Conservation (phyloP, 2,329 filamentous ascomycete species). For the Cladosporium sp. region DNA sequence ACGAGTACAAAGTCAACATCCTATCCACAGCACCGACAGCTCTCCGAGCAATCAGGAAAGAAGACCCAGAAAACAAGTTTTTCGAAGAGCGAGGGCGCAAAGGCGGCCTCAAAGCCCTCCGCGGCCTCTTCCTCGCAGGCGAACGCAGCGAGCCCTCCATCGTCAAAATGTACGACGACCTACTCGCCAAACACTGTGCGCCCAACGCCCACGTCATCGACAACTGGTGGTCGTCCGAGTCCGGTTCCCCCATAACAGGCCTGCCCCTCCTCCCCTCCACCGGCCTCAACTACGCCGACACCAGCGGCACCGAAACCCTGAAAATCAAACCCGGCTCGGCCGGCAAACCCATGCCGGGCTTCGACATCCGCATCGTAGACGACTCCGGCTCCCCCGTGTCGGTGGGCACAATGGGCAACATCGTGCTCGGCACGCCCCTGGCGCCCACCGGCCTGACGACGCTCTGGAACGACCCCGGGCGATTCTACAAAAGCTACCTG, state of each 20-base stretch:
- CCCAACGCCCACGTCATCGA: conserved; percentile 61
- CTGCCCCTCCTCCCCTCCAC: conserved; percentile 61
- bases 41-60: conserved; percentile 78
- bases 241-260: conserved; percentile 64
- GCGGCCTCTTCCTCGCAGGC: conserved; percentile 78
- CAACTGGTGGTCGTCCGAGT: conserved; percentile 73
- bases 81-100: conserved; percentile 61
- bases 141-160: conserved; percentile 87
- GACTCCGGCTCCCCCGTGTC: conserved; percentile 70
- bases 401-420: conserved; percentile 81
- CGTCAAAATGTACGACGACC: conserved; percentile 71
- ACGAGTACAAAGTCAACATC: conserved; percentile 79
- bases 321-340: conserved; percentile 78
- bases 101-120: conserved; percentile 67
- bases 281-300: conserved; percentile 50
- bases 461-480: conserved; percentile 78
- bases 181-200: conserved; percentile 64
- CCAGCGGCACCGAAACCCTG: conserved; percentile 45
- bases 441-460: conserved; percentile 83
- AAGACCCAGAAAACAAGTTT: conserved; percentile 70
- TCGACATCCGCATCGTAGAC: conserved; percentile 80
- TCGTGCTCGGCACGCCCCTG: conserved; percentile 77
- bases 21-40: conserved; percentile 87
- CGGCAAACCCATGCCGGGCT: conserved; percentile 87
- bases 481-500: conserved; percentile 82